These are phyloP conservation scores for Fusarium sp. DNA, from an alignment of 2,329 filamentous ascomycete species.

Conservation along the genomic window DNA sequence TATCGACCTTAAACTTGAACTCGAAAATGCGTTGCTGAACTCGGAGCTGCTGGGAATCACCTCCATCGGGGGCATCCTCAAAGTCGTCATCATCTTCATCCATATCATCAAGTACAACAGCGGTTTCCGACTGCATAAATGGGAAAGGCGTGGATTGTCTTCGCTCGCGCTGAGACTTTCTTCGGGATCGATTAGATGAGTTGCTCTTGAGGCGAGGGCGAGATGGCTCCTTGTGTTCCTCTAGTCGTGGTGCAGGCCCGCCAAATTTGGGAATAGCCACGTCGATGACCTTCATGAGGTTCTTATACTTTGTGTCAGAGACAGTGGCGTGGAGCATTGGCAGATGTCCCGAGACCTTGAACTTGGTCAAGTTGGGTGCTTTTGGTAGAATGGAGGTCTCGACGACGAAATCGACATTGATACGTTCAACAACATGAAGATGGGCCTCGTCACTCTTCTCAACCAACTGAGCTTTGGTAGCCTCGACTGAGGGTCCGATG, in stretches of 20 bases:
- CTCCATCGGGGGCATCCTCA: constrained; percentile 72
- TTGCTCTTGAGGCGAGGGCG: constrained; percentile 60
- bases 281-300: constrained; percentile 93
- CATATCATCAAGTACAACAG: constrained; percentile 83
- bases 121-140: constrained; percentile 76
- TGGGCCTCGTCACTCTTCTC: constrained; percentile 74
- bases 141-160: constrained; percentile 78
- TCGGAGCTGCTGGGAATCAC: constrained; percentile 68
- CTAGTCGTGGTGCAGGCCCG: constrained; percentile 49
- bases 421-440: constrained; percentile 92
- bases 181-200: constrained; percentile 58
- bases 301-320: constrained; percentile 97
- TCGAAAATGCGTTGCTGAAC: constrained; percentile 93
- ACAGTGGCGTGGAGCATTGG: constrained; percentile 91
- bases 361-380: constrained; percentile 89
- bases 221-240: constrained; percentile 40
- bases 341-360: constrained; percentile 90
- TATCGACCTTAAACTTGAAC: constrained; percentile 96
- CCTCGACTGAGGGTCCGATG: constrained; percentile 92
- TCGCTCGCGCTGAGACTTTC: constrained; percentile 59
- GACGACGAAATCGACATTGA: constrained; percentile 97
- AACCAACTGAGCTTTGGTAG: constrained; percentile 84
- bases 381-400: constrained; percentile 98
- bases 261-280: constrained; percentile 89
- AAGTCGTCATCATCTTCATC: constrained; percentile 75